Evolutionary conservation across 2,329 filamentous ascomycete genomes (phyloP).

Genomic region (Paecilomyces formosus): DNA sequence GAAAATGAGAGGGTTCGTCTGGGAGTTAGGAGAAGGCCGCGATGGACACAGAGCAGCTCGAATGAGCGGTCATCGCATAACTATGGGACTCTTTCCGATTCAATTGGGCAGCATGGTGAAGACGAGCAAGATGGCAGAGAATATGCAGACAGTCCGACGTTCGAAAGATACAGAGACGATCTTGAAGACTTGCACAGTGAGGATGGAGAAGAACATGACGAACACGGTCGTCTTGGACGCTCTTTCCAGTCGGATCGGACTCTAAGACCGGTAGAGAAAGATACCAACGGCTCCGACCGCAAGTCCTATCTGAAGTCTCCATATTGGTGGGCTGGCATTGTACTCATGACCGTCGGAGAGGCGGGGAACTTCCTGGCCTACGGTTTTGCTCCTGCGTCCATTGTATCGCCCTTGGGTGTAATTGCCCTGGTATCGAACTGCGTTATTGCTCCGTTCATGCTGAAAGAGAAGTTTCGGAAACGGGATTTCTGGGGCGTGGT

Average conservation of each 20-base stretch:
- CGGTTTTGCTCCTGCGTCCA: conserved; percentile 93
- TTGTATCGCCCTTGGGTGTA: conserved; percentile 94
- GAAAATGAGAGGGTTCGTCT: conserved; percentile 42
- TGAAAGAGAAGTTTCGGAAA: conserved; percentile 80
- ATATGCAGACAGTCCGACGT: conserved; percentile 3
- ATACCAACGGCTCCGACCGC: conserved; percentile 36
- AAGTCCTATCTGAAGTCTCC: conserved; percentile 80
- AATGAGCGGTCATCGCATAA: conserved; percentile 11
- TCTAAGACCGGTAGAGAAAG: conserved; percentile 29
- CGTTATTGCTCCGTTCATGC: conserved; percentile 86
- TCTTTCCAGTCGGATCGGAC: conserved; percentile 34
- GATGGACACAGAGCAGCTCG: conserved; percentile 39
- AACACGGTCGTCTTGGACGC: conserved; percentile 17
- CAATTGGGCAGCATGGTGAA: conserved; percentile 7
- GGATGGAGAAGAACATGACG: conserved; percentile 8
- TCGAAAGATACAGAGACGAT: conserved; percentile 11
- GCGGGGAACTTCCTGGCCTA: conserved; percentile 96
- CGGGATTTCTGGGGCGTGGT: conserved; percentile 84
- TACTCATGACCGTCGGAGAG: conserved; percentile 88
- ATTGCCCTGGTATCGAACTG: conserved; percentile 95
- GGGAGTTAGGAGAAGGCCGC: conserved; percentile 44
- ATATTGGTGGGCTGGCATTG: conserved; percentile 93
- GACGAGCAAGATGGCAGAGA: conserved; percentile 4
- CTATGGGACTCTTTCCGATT: conserved; percentile 38
- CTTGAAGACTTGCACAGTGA: conserved; percentile 19